Conservation (phyloP, 1,139 yeast genomes). For the Taphrina confusa region DNA sequence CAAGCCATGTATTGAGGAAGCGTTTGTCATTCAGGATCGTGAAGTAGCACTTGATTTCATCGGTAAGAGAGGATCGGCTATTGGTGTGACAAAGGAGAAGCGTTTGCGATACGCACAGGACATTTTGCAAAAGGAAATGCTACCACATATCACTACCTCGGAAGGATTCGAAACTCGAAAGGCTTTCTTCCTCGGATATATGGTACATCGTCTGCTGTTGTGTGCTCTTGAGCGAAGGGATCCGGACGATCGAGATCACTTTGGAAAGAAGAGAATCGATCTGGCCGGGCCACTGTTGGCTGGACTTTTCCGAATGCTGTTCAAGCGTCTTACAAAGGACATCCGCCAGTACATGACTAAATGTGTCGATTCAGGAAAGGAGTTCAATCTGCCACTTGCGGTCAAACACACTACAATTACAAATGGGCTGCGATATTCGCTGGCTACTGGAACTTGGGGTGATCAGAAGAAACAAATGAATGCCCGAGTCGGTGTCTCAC, state of each 20-base stretch:
- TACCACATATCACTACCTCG: constrained; percentile 95
- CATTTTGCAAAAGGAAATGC: constrained; percentile 88
- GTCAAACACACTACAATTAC: constrained; percentile 96
- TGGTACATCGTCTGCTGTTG: constrained; percentile 89
- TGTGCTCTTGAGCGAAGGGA: constrained; percentile 97
- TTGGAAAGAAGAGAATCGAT: constrained; percentile 96
- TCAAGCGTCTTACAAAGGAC: constrained; percentile 90
- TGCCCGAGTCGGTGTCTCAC: constrained; percentile 98
- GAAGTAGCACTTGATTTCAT: constrained; percentile 97
- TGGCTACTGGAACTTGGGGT: constrained; percentile 99
- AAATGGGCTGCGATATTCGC: constrained; percentile 92
- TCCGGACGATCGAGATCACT: constrained; percentile 98
- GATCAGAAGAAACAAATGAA: constrained; percentile 99
- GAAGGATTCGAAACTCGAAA: constrained; percentile 97
- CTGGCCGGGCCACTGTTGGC: constrained; percentile 97
- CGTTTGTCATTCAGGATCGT: constrained; percentile 95
- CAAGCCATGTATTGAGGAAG: constrained; percentile 99
- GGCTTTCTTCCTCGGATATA: constrained; percentile 95
- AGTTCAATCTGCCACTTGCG: constrained; percentile 91
- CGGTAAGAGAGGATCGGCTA: constrained; percentile 93
- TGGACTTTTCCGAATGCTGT: constrained; percentile 86
- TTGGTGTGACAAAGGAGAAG: constrained; percentile 94
- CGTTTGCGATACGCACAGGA: constrained; percentile 98
- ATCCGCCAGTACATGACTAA: constrained; percentile 98
- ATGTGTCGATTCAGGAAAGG: constrained; percentile 97